Conservation (phyloP, 352 stramenopile species). For the Pythium phragmitis region DNA sequence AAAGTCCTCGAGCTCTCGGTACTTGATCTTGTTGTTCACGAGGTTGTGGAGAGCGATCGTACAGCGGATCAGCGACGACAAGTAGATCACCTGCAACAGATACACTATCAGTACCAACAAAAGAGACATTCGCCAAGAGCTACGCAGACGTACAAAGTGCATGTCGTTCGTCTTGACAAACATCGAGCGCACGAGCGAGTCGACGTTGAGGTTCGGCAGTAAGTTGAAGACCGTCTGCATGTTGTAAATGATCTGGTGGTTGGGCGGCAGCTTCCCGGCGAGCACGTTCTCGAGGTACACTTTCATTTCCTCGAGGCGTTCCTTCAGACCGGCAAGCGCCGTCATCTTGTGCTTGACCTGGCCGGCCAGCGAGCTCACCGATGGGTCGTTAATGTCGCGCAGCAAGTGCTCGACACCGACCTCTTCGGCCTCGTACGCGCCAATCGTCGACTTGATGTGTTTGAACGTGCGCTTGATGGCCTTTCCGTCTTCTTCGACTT, state of each 20-base stretch:
- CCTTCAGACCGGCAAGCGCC: conserved; percentile 92
- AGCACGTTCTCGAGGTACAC: conserved; percentile 96
- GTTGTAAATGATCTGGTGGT: conserved; percentile 98
- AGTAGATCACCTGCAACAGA: conserved; percentile 92
- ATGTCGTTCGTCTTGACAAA: conserved; percentile 99
- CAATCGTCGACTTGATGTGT: conserved; percentile 96
- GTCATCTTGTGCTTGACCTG: conserved; percentile 99
- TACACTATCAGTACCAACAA: conserved; percentile 8
- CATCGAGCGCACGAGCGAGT: conserved; percentile 96
- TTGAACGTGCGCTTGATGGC: conserved; percentile 98
- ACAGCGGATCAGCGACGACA: conserved; percentile 96
- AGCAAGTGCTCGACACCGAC: conserved; percentile 99
- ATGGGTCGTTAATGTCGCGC: conserved; percentile 99
- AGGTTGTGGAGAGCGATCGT: conserved; percentile 99
- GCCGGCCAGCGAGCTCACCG: conserved; percentile 96
- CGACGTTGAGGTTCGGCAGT: conserved; percentile 98
- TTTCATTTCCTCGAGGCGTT: conserved; percentile 97
- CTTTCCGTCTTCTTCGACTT: conserved; percentile 95
- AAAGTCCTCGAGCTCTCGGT: conserved; percentile 87
- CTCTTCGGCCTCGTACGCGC: conserved; percentile 94
- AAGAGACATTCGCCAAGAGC: not conserved
- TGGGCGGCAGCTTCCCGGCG: conserved; percentile 63
- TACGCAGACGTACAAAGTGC: conserved; percentile 89
- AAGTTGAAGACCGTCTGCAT: conserved; percentile 99
- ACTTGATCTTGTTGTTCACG: conserved; percentile 99